These are phyloP conservation scores for Skeletonema grethae DNA, from an alignment of 108 stramenopile genomes.

Conservation along the genomic window DNA sequence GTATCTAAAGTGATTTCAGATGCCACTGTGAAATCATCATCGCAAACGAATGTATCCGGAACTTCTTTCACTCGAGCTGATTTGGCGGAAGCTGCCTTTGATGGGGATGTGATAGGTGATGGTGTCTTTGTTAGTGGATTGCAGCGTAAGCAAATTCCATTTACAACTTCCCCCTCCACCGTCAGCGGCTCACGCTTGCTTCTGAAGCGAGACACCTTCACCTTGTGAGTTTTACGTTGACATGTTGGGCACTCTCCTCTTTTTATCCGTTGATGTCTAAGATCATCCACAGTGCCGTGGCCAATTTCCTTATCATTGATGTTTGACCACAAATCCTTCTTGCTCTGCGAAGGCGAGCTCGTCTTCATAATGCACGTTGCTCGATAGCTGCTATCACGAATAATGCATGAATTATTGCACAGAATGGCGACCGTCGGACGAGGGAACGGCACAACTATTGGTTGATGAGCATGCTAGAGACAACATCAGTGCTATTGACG, in stretches of 20 bases:
- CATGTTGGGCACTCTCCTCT: conserved; percentile 21
- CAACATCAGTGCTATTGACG: too few relatives aligned
- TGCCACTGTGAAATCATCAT: conserved; percentile 23
- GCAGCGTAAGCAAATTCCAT: conserved; percentile 10
- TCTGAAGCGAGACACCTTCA: conserved; percentile 13
- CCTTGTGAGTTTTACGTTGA: conserved; percentile 13
- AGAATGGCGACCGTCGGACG: too few relatives aligned
- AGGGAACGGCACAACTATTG: too few relatives aligned
- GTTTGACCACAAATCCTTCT: conserved; percentile 4
- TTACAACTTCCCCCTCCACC: conserved; percentile 10
- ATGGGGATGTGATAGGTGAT: not conserved
- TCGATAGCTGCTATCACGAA: not conserved
- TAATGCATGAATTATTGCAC: not conserved
- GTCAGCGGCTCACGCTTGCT: conserved; percentile 12
- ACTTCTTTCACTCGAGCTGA: not conserved
- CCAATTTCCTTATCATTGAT: not conserved
- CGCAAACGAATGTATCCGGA: conserved; percentile 7
- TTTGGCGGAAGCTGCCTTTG: not conserved
- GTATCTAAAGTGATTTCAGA: conserved; percentile 36
- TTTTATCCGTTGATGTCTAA: not conserved
- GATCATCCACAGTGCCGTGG: not conserved
- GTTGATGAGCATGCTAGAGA: too few relatives aligned
- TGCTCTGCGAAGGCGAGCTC: not conserved
- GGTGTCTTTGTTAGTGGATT: not conserved
- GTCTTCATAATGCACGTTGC: not conserved